Conservation (phyloP, 164 flowering plant genomes). For the Piper betle region DNA sequence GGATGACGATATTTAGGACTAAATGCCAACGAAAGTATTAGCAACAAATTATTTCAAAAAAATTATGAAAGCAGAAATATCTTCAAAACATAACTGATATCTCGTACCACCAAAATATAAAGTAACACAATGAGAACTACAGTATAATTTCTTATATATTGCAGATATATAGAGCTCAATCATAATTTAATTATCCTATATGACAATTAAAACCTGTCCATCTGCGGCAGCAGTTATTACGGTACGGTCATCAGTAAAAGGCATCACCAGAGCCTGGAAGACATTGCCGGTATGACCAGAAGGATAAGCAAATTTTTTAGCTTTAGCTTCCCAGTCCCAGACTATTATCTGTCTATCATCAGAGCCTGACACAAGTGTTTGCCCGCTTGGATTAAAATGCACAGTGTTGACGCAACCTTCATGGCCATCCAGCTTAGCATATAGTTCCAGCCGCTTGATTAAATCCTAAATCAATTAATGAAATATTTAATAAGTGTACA, state of each 20-base stretch:
- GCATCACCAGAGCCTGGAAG: slow-evolving; percentile 54
- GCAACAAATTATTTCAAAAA: too few species aligned
- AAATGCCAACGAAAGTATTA: too few species aligned
- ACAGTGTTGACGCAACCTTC: slow-evolving; percentile 60
- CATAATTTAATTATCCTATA: neutral
- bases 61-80: too few species aligned
- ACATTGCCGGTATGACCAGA: slow-evolving; percentile 56
- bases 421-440: slow-evolving; percentile 43
- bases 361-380: slow-evolving; percentile 59
- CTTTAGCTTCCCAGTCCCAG: slow-evolving; percentile 48
- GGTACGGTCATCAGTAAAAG: slow-evolving; percentile 47
- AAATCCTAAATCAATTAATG: slow-evolving; percentile 25
- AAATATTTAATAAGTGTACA: neutral
- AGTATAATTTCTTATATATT: too few species aligned
- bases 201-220: slow-evolving; percentile 40
- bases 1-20: too few species aligned
- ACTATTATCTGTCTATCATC: slow-evolving; percentile 48
- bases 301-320: slow-evolving; percentile 23
- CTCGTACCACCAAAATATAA: too few species aligned
- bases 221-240: slow-evolving; percentile 60
- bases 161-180: neutral
- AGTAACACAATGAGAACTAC: too few species aligned
- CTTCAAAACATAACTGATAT: too few species aligned
- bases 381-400: slow-evolving; percentile 52
- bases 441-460: slow-evolving; percentile 28